Evolutionary conservation across 306 rosid species (phyloP).

Genomic region (Cucumis cinereus): DNA sequence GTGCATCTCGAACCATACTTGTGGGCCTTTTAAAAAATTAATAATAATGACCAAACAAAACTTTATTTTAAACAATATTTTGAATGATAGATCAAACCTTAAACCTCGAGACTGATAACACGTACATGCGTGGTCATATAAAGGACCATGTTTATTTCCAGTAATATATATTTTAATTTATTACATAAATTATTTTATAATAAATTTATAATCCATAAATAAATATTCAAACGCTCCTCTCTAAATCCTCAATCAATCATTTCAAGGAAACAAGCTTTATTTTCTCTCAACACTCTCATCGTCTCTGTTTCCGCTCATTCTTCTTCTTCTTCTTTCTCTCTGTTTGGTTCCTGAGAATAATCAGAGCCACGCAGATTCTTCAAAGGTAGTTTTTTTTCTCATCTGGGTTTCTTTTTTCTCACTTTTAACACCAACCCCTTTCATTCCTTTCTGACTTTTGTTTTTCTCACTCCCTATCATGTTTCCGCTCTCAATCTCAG

Average conservation of each 20-base stretch:
- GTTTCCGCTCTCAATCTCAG: neutral
- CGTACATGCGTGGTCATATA: neutral
- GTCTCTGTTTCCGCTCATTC: neutral
- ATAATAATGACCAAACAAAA: no score
- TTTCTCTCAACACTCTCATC: neutral
- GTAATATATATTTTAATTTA: neutral
- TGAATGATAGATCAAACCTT: no score
- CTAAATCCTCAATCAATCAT: conserved; percentile 1
- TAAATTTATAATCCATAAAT: neutral
- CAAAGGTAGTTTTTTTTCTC: neutral
- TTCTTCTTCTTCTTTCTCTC: neutral
- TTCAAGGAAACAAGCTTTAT: neutral
- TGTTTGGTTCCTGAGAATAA: conserved; percentile 3
- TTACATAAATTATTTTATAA: no score
- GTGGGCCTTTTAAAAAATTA: no score
- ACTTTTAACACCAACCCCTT: neutral
- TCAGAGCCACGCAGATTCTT: neutral
- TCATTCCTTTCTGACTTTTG: neutral
- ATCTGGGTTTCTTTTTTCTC: neutral
- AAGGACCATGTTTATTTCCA: neutral
- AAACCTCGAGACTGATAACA: no score
- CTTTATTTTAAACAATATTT: no score
- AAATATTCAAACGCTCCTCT: conserved; percentile 6
- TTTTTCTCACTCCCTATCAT: neutral
- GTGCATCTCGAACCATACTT: no score